These are phyloP conservation scores for Xylariaceae sp. DNA, from an alignment of 2,329 filamentous ascomycete genomes.

Conservation along the genomic window DNA sequence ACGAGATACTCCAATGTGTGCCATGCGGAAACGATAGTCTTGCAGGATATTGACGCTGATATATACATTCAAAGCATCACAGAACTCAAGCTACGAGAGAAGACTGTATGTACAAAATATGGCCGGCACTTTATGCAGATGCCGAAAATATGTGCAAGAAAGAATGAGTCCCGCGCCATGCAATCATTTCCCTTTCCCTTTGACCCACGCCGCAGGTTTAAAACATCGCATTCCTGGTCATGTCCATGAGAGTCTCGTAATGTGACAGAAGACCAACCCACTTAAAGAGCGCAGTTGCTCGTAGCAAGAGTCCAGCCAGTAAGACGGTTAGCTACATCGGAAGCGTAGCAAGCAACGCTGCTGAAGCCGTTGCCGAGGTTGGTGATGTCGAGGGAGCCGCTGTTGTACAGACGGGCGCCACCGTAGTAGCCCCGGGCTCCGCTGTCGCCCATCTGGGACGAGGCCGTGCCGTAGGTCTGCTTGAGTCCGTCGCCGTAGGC, in stretches of 20 bases:
- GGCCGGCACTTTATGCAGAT: no score
- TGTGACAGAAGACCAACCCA: background rate
- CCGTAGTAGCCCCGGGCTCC: conserved; percentile 41
- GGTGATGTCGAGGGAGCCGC: conserved; percentile 37
- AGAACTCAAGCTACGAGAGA: no score
- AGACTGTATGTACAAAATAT: no score
- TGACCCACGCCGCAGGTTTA: background rate
- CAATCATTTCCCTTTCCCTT: no score
- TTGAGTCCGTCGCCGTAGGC: conserved; percentile 40
- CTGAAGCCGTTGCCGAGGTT: conserved; percentile 42
- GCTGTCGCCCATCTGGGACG: conserved; percentile 21
- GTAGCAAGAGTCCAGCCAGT: conserved; percentile 14
- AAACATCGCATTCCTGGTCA: background rate
- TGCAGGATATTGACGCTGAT: no score
- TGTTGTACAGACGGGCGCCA: conserved; percentile 50
- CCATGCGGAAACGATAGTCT: no score
- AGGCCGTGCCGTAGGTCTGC: conserved; percentile 34
- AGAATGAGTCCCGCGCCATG: no score
- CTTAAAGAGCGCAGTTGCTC: background rate
- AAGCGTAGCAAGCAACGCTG: conserved; percentile 47
- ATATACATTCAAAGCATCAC: no score
- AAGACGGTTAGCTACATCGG: conserved; percentile 45
- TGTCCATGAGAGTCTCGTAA: background rate
- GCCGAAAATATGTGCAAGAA: no score
- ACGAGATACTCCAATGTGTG: no score